Evolutionary conservation across 2,329 filamentous ascomycete genomes (phyloP).

Genomic region (Sporothrix mexicana): DNA sequence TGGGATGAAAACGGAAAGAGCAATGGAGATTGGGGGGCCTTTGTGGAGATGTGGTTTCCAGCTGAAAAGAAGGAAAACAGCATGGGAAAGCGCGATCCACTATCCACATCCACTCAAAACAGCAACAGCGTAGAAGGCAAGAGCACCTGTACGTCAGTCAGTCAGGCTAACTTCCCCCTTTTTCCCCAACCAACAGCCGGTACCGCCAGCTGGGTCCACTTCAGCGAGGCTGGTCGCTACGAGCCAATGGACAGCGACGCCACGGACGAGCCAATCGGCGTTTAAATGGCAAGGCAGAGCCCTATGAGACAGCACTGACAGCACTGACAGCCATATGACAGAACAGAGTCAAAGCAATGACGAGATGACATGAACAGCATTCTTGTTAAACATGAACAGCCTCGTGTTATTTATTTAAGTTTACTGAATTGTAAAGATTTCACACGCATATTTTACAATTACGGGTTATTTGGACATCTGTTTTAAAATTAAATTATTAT

Average conservation of each 20-base stretch:
- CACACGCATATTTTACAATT: background rate
- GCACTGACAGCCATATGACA: background rate
- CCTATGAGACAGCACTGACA: background rate
- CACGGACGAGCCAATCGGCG: background rate
- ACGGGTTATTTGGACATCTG: background rate
- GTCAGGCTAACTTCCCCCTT: background rate
- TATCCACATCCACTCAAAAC: background rate
- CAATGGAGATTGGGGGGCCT: background rate
- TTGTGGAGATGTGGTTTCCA: constrained; percentile 11
- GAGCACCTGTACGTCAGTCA: background rate
- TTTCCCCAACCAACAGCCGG: background rate
- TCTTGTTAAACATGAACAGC: background rate
- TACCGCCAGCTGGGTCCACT: constrained; percentile 19
- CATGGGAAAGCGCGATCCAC: constrained; percentile 32
- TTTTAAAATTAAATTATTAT: background rate
- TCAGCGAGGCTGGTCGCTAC: constrained; percentile 22
- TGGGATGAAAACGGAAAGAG: constrained; percentile 15
- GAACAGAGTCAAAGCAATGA: too few species aligned
- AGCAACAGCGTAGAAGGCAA: background rate
- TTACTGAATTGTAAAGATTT: background rate
- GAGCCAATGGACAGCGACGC: background rate
- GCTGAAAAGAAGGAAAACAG: background rate
- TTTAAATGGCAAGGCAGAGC: background rate
- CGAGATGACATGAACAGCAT: too few species aligned
- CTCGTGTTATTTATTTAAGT: background rate